phyloP scores from a whole-genome alignment of 768 basidiomycete genomes.

The Thelephora ganbajun region DNA sequence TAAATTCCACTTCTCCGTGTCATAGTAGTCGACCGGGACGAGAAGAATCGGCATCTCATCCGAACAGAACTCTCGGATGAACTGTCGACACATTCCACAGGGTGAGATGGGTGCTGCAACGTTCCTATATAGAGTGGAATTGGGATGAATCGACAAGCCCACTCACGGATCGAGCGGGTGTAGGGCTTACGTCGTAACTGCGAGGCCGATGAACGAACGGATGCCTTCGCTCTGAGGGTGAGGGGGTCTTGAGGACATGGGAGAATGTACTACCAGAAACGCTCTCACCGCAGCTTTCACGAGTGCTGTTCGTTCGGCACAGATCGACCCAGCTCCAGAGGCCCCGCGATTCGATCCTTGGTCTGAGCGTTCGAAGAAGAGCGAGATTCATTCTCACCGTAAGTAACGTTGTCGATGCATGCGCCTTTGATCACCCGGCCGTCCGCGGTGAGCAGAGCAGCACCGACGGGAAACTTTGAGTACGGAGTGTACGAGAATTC shows the following conservation, averaged over 20 bases:
- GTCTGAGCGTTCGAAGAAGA: background rate
- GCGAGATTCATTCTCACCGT: slow-evolving; percentile 37
- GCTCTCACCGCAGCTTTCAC: slow-evolving; percentile 70
- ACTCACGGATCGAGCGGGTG: too few species aligned
- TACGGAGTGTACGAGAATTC: slow-evolving; percentile 69
- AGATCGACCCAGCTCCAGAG: slow-evolving; percentile 67
- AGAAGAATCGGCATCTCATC: slow-evolving; percentile 61
- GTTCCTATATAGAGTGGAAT: slow-evolving; percentile 34
- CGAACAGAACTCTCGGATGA: slow-evolving; percentile 76
- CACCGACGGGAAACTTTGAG: slow-evolving; percentile 88
- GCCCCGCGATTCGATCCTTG: too few species aligned
- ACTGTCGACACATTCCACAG: slow-evolving; percentile 89
- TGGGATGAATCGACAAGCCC: background rate
- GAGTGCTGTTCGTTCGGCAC: slow-evolving; percentile 89
- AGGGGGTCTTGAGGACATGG: background rate
- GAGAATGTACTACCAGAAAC: background rate
- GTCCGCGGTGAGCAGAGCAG: slow-evolving; percentile 59
- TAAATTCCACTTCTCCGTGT: slow-evolving; percentile 17
- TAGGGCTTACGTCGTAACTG: slow-evolving; percentile 56
- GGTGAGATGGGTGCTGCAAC: slow-evolving; percentile 58
- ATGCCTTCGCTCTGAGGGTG: slow-evolving; percentile 70
- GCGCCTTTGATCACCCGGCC: slow-evolving; percentile 71
- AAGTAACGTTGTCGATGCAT: slow-evolving; percentile 90
- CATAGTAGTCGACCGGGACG: slow-evolving; percentile 49
- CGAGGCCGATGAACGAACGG: slow-evolving; percentile 56